Conservation (phyloP, 2,329 filamentous ascomycete species). For the Monilinia polystroma region DNA sequence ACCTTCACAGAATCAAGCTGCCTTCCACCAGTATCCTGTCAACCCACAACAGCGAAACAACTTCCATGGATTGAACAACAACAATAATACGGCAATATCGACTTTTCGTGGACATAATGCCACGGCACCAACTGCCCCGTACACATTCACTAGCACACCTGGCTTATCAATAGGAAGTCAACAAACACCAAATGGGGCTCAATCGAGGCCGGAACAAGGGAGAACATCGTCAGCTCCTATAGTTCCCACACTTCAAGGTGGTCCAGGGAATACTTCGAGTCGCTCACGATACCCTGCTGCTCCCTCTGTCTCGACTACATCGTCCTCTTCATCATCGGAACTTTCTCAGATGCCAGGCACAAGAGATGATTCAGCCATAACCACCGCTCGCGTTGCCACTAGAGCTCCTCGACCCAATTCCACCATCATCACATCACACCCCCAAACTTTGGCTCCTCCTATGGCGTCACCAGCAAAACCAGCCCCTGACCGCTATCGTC, state of each 20-base stretch:
- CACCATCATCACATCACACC: slow-evolving; percentile 44
- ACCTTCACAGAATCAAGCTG: slow-evolving; percentile 37
- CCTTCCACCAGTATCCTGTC: slow-evolving; percentile 50
- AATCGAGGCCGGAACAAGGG: slow-evolving; percentile 53
- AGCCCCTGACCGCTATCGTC: slow-evolving; percentile 81
- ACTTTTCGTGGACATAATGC: slow-evolving; percentile 53
- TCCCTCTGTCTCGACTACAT: slow-evolving; percentile 50
- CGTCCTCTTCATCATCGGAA: slow-evolving; percentile 40
- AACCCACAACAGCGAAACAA: slow-evolving; percentile 50
- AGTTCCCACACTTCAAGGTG: slow-evolving; percentile 42
- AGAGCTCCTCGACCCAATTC: slow-evolving; percentile 41
- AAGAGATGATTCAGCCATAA: slow-evolving; percentile 54
- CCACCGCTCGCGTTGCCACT: slow-evolving; percentile 38
- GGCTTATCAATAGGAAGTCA: slow-evolving; percentile 53
- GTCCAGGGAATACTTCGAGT: slow-evolving; percentile 39
- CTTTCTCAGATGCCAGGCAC: slow-evolving; percentile 46
- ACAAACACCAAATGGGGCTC: slow-evolving; percentile 42
- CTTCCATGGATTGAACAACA: slow-evolving; percentile 52
- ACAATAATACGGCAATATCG: slow-evolving; percentile 45
- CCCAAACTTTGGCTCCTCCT: slow-evolving; percentile 52
- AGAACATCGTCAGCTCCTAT: slow-evolving; percentile 54
- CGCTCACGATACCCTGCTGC: slow-evolving; percentile 49
- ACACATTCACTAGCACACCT: slow-evolving; percentile 73
- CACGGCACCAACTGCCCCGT: slow-evolving; percentile 66
- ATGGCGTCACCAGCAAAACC: slow-evolving; percentile 56